Evolutionary conservation across 805 yeast genomes (phyloP).

Genomic region (Candida xyloterini): DNA sequence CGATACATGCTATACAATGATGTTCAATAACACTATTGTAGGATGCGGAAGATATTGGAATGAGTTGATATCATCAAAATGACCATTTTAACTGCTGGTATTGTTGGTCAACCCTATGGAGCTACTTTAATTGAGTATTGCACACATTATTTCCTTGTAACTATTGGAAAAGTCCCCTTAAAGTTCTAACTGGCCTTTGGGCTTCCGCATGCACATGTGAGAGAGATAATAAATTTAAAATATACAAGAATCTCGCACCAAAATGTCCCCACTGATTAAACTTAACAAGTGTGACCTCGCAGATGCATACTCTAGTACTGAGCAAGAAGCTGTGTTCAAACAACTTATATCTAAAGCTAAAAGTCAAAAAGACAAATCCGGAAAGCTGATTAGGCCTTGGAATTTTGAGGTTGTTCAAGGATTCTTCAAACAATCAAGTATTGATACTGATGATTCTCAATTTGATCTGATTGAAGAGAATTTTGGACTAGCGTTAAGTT

Average conservation of each 20-base stretch:
- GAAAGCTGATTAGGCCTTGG: slow-evolving; percentile 39
- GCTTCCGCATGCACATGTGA: too few species aligned
- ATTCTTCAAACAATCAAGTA: slow-evolving; percentile 47
- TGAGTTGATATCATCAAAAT: too few species aligned
- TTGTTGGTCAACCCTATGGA: too few species aligned
- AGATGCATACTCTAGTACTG: slow-evolving; percentile 27
- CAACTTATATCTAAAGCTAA: slow-evolving; percentile 9
- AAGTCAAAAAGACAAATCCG: slow-evolving; percentile 25
- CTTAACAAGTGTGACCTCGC: slow-evolving; percentile 26
- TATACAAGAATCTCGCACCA: background rate
- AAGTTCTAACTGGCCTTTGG: too few species aligned
- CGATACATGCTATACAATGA: too few species aligned
- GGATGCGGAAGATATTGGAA: too few species aligned
- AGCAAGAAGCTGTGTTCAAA: slow-evolving; percentile 18
- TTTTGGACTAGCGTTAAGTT: slow-evolving; percentile 40
- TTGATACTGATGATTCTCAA: slow-evolving; percentile 41
- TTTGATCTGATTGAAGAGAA: slow-evolving; percentile 43
- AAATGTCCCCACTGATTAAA: slow-evolving; percentile 20
- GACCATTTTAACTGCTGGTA: too few species aligned
- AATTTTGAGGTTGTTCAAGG: slow-evolving; percentile 47
- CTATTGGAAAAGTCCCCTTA: too few species aligned
- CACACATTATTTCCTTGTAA: too few species aligned
- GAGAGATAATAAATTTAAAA: background rate
- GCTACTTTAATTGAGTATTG: too few species aligned
- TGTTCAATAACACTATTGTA: too few species aligned